A percentile compares a stretch with the other conserved stretches of the same genome.
Evolutionary conservation across 2,329 filamentous ascomycete genomes (phyloP).

Genomic region (Penicillium brasilianum): DNA sequence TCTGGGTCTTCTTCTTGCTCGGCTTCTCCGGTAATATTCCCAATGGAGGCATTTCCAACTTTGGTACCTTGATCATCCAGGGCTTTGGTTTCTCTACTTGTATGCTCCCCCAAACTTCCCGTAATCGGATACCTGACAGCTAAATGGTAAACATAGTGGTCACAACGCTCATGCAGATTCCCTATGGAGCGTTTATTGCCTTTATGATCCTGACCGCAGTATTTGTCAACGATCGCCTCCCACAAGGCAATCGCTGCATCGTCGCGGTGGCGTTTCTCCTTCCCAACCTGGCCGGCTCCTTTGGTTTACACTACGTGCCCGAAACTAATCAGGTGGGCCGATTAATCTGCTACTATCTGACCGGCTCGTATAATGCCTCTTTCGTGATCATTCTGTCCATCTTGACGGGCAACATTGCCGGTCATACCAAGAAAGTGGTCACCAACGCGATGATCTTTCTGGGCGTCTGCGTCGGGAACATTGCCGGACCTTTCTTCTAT

Average conservation of each 20-base stretch:
- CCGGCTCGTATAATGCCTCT: constrained; percentile 37
- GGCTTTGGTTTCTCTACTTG: neutral
- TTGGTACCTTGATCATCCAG: neutral
- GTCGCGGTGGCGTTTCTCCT: neutral
- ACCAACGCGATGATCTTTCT: constrained; percentile 37
- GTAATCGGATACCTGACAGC: neutral
- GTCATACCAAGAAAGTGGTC: constrained; percentile 39
- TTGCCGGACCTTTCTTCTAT: constrained; percentile 38
- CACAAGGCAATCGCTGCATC: neutral
- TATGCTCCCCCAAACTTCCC: neutral
- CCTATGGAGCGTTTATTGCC: neutral
- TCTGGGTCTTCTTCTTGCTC: neutral
- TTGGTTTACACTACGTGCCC: neutral
- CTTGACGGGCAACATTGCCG: constrained; percentile 37
- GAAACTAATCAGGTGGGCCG: neutral
- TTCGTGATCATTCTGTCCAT: constrained; percentile 38
- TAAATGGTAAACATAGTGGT: neutral
- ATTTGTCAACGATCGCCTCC: neutral
- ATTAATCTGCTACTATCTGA: constrained; percentile 29
- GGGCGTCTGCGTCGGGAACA: constrained; percentile 34
- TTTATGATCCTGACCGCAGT: neutral
- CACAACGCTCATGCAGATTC: neutral
- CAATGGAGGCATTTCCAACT: neutral
- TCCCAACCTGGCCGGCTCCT: neutral
- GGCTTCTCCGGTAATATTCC: neutral